These are phyloP conservation scores for Phytophthora niederhauseri DNA, from an alignment of 352 stramenopile genomes.

Conservation along the genomic window DNA sequence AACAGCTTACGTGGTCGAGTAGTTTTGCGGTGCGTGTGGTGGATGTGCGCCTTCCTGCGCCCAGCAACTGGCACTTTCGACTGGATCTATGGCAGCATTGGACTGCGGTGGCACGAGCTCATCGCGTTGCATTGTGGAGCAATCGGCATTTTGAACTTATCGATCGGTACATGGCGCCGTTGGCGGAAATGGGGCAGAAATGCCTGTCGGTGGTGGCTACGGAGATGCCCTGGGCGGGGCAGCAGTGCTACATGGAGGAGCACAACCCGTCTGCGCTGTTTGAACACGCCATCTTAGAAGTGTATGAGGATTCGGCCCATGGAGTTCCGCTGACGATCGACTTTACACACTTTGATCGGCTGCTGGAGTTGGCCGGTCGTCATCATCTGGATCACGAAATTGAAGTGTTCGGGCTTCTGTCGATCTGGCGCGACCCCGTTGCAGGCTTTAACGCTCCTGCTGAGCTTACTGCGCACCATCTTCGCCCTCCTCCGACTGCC, in stretches of 20 bases:
- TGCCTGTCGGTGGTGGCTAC: conserved; percentile 74
- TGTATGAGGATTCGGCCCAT: conserved; percentile 56
- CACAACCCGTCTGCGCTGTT: conserved; percentile 71
- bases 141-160: conserved; percentile 73
- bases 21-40: conserved; percentile 58
- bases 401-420: conserved; percentile 77
- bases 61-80: conserved; percentile 63
- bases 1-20: conserved; percentile 71
- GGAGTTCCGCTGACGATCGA: conserved; percentile 52
- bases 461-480: conserved; percentile 39
- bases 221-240: conserved; percentile 78
- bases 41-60: conserved; percentile 52
- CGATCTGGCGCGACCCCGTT: conserved; percentile 63
- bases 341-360: conserved; percentile 74
- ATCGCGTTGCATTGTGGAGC: conserved; percentile 64
- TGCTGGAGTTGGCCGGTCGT: conserved; percentile 53
- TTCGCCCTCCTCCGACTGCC: conserved; percentile 28
- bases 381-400: conserved; percentile 72
- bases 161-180: conserved; percentile 59
- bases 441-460: conserved; percentile 67
- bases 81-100: conserved; percentile 84
- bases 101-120: conserved; percentile 59
- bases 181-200: conserved; percentile 75
- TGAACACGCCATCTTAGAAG: conserved; percentile 68
- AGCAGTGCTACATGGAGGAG: conserved; percentile 79